A percentile compares a stretch with the other conserved stretches of the same genome.
These are phyloP conservation scores for Pythium biforme DNA, from an alignment of 352 stramenopile genomes.

Conservation along the genomic window DNA sequence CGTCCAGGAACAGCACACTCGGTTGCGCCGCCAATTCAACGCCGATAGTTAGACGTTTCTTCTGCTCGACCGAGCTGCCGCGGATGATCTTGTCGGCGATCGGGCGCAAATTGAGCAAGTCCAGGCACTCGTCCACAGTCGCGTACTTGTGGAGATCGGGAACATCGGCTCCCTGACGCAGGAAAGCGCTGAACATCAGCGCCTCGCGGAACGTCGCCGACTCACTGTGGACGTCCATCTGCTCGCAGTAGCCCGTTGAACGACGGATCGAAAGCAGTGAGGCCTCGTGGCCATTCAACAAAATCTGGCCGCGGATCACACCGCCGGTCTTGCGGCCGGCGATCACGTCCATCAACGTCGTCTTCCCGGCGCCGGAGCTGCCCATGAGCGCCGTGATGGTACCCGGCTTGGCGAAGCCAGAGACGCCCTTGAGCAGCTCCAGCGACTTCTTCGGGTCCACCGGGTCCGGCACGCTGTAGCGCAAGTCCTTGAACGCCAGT, in stretches of 20 bases:
- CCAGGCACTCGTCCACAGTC: conserved; percentile 41
- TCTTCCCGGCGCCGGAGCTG: conserved; percentile 86
- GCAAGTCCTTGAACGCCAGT: conserved; percentile 41
- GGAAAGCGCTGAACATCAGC: conserved; percentile 88
- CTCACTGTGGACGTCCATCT: conserved; percentile 88
- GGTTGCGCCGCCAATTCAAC: conserved; percentile 74
- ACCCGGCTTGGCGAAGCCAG: conserved; percentile 44
- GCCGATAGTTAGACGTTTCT: conserved; percentile 49
- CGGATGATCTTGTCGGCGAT: conserved; percentile 40
- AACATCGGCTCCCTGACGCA: conserved; percentile 50
- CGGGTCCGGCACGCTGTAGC: conserved; percentile 37
- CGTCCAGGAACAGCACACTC: conserved; percentile 74
- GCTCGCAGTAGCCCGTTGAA: conserved; percentile 45
- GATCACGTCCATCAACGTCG: conserved; percentile 95
- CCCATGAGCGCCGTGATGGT: conserved; percentile 71
- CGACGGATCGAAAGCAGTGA: conserved; percentile 44
- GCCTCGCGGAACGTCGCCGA: conserved; percentile 90
- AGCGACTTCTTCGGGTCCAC: conserved; percentile 28
- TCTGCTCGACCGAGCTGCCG: conserved; percentile 39
- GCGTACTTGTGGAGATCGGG: conserved; percentile 32
- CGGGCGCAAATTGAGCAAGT: conserved; percentile 28
- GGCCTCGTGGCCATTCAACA: conserved; percentile 87
- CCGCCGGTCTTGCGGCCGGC: conserved; percentile 90
- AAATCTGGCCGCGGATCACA: conserved; percentile 76
- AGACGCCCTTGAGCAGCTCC: conserved; percentile 55